Evolutionary conservation across 495 filamentous ascomycete species (phyloP), one percentile per base, ranked within the genome.

Genomic region (Aspergillus kassunensis): DNA sequence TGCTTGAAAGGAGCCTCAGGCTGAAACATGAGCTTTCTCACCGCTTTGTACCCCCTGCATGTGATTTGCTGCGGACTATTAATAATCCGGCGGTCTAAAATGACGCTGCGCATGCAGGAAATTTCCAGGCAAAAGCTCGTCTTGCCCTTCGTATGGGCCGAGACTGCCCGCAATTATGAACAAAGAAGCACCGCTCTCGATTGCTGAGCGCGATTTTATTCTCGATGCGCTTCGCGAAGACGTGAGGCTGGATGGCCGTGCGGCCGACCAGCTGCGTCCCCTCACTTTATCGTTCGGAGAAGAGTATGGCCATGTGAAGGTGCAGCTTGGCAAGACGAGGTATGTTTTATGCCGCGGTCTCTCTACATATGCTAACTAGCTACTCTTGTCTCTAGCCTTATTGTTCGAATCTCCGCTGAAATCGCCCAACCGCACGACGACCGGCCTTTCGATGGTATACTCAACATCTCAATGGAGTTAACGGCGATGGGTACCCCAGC

Each of bases 361-460:
- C 37, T 37, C 37, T 21, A 24, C 25, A 16, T 30, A 46, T 21
- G 29, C 6, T 12, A 33, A 13, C 9, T 23, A 40, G 50, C 59
- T 59, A 33, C 41, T 51, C 13, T 19, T 15, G 18, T 10, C 20
- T 51, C 23, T 62, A 97, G 93, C 63, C 77, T 97, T 49, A 73
- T 95, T 49, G 87, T 85, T 24, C 85, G 87, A 52, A 88, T 95
- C 50, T 92, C 90, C n/a, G 84, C 88, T 49, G 87, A 92, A 72
- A 85, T 97, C 35, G 83, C 86, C 13, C 79, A 85, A 45, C 93
- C 93, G 33, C 89, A 83, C 63, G 72, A 86, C 37, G 92, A 97
- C 66, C 85, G 93, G 23, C 91, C 90, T 42, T 96, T 96, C 60
- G 92, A 97, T 63, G 93, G 93, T 62, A 79, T 93, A 63, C 97